Evolutionary conservation across 441 rosid species (phyloP).

Genomic region (Corymbia calophylla): DNA sequence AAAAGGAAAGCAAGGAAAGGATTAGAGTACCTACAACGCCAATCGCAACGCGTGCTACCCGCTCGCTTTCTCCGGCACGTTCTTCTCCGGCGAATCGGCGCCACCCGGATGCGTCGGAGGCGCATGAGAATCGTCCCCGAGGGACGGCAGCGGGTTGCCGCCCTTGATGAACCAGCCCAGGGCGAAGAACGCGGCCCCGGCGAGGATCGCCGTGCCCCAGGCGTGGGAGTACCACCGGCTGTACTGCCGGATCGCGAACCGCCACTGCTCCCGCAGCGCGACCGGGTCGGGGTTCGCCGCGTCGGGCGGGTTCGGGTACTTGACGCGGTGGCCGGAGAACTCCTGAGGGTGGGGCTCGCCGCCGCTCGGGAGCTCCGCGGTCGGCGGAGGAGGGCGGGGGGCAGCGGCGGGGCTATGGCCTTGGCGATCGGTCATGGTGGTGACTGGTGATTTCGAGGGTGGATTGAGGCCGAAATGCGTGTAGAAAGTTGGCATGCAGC

Average conservation of each 20-base stretch:
- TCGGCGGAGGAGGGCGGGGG: background rate
- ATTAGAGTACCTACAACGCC: background rate
- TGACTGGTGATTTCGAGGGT: background rate
- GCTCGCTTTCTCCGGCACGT: background rate
- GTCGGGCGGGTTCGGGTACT: conserved; percentile 61
- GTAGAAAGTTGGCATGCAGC: background rate
- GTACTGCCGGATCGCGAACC: conserved; percentile 67
- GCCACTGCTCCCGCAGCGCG: conserved; percentile 87
- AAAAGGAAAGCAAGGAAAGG: background rate
- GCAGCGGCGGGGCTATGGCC: background rate
- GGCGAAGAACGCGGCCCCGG: conserved; percentile 79
- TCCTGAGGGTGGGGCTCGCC: background rate
- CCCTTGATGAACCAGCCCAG: conserved; percentile 95
- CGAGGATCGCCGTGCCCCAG: conserved; percentile 91
- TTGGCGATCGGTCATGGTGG: conserved; percentile 22
- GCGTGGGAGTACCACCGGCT: conserved; percentile 85
- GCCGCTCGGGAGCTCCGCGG: conserved; percentile 5
- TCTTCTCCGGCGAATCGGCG: background rate
- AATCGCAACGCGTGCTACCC: background rate
- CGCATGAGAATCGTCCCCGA: conserved; percentile 15
- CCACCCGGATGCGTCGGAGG: background rate
- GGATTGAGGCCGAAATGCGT: background rate
- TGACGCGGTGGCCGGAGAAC: conserved; percentile 22
- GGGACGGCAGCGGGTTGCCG: conserved; percentile 78
- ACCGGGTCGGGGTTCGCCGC: conserved; percentile 55